Conservation (phyloP, 1,284 basidiomycete genomes). For the Lentinula novae-zelandiae region DNA sequence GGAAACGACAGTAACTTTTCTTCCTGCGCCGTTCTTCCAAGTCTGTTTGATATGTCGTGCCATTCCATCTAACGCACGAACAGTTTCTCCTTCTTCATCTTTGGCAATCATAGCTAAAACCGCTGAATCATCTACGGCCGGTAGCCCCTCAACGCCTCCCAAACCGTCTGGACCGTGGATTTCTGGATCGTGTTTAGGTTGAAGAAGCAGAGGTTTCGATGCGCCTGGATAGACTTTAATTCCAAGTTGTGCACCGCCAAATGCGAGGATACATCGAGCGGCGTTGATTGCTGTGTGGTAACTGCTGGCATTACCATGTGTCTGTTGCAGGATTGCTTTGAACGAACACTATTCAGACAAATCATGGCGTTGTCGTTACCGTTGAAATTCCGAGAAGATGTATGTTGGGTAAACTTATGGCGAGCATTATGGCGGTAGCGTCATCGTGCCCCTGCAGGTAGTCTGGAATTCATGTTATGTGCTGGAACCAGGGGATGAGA, state of each 20-base stretch:
- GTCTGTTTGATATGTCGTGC: slow-evolving; percentile 46
- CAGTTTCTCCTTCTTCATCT: slow-evolving; percentile 32
- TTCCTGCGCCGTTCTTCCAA: slow-evolving; percentile 52
- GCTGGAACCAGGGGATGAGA: background rate
- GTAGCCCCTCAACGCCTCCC: slow-evolving; percentile 75
- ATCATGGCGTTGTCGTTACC: slow-evolving; percentile 30
- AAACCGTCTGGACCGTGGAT: slow-evolving; percentile 81
- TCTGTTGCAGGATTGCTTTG: slow-evolving; percentile 34
- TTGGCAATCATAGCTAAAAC: slow-evolving; percentile 47
- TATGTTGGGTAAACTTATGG: slow-evolving; percentile 59
- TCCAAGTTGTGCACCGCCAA: slow-evolving; percentile 52
- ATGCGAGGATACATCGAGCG: slow-evolving; percentile 67
- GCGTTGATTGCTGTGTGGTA: slow-evolving; percentile 68
- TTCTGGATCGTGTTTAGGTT: slow-evolving; percentile 55
- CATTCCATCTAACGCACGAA: slow-evolving; percentile 66
- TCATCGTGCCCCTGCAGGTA: slow-evolving; percentile 75
- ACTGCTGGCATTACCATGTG: slow-evolving; percentile 72
- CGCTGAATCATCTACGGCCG: slow-evolving; percentile 38
- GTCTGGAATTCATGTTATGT: background rate
- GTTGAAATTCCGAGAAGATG: slow-evolving; percentile 77
- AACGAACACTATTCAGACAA: background rate
- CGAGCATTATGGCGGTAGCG: slow-evolving; percentile 75
- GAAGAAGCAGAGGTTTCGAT: slow-evolving; percentile 55
- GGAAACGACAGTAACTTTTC: slow-evolving; percentile 64
- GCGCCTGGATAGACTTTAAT: slow-evolving; percentile 70